Conservation (phyloP, 768 basidiomycete species). For the Collybia sordida region DNA sequence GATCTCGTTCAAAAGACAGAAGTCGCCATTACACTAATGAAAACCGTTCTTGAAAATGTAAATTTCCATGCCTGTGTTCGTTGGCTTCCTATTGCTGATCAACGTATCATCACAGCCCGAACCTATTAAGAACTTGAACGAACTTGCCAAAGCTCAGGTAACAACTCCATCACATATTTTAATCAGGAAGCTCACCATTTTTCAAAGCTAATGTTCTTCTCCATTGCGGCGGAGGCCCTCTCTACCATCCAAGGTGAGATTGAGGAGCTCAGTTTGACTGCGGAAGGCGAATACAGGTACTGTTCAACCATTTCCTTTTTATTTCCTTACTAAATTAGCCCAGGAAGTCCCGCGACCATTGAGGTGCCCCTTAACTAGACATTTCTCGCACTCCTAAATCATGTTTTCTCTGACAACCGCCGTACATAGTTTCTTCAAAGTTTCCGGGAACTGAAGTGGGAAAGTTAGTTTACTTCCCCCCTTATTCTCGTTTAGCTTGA, state of each 20-base stretch:
- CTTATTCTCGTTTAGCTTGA: too few species aligned
- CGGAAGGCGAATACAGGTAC: constrained; percentile 93
- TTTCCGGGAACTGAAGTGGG: too few species aligned
- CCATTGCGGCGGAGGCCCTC: constrained; percentile 76
- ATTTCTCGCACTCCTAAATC: background rate
- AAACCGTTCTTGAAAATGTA: constrained; percentile 97
- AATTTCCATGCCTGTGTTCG: constrained; percentile 24
- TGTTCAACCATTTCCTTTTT: background rate
- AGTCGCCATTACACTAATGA: constrained; percentile 95
- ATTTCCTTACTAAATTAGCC: constrained; percentile 1
- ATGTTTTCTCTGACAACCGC: background rate
- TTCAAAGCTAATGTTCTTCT: constrained; percentile 65
- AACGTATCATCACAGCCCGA: constrained; percentile 64
- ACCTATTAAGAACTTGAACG: constrained; percentile 91
- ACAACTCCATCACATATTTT: background rate
- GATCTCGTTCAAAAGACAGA: constrained; percentile 98
- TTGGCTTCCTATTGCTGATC: background rate
- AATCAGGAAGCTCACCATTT: background rate
- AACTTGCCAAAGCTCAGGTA: constrained; percentile 88
- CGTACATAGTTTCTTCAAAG: background rate
- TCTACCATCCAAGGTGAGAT: constrained; percentile 87
- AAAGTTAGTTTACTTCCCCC: too few species aligned
- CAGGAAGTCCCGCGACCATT: constrained; percentile 91
- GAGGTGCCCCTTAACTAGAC: constrained; percentile 46
- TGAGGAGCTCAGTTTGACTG: constrained; percentile 89